These are phyloP conservation scores for Phytopythium cucurbitacearum DNA, from an alignment of 352 stramenopile genomes.

Conservation along the genomic window DNA sequence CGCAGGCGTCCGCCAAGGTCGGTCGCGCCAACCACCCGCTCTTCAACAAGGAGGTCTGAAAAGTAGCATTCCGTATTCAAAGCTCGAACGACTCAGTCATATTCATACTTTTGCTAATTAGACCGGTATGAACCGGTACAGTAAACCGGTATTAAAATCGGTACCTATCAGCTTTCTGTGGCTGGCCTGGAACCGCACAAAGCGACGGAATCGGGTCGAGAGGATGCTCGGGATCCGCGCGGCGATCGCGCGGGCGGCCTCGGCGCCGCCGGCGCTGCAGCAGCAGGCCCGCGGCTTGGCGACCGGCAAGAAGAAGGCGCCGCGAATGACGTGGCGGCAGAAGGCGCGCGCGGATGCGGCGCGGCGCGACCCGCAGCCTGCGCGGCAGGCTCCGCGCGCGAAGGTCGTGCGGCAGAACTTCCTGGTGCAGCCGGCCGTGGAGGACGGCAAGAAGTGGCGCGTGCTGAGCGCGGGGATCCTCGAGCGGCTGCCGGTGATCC, in stretches of 20 bases:
- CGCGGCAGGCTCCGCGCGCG: constrained; percentile 42
- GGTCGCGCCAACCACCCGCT: constrained; percentile 70
- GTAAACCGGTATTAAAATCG: too few species aligned
- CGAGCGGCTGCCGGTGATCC: constrained; percentile 69
- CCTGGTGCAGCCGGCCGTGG: constrained; percentile 34
- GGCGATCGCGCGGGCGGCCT: constrained; percentile 19
- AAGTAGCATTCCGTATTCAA: neutral
- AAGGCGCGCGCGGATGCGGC: constrained; percentile 54
- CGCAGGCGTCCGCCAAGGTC: constrained; percentile 55
- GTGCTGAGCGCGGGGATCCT: constrained; percentile 68
- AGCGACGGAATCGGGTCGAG: too few species aligned
- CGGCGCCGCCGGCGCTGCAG: constrained; percentile 6
- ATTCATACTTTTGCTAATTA: neutral
- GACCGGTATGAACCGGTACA: too few species aligned
- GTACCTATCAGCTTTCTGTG: too few species aligned
- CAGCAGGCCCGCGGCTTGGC: constrained; percentile 43
- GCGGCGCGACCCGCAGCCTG: constrained; percentile 29
- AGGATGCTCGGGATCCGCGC: constrained; percentile 46
- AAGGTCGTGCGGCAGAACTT: constrained; percentile 57
- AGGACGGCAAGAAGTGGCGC: constrained; percentile 83
- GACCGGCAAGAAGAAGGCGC: constrained; percentile 27
- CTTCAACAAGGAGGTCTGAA: constrained; percentile 58
- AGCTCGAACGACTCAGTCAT: neutral
- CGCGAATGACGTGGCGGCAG: constrained; percentile 58
- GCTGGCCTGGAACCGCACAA: too few species aligned